These are phyloP conservation scores for Phytophthora niederhauseri DNA, from an alignment of 352 stramenopile genomes.

Conservation along the genomic window DNA sequence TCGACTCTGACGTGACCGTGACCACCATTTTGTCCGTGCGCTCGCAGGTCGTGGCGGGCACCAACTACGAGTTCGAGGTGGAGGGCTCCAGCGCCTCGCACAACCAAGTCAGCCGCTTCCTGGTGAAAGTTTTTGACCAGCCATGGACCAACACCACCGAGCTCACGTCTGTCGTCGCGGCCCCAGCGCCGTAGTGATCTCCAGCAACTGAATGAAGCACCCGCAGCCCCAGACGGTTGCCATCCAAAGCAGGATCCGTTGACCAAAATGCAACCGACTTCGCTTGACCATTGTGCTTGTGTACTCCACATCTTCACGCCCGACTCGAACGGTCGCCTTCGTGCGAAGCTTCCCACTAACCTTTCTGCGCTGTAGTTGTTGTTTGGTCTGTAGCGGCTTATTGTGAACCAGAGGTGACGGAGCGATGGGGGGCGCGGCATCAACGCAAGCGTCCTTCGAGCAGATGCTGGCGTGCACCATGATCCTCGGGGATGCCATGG, in stretches of 20 bases:
- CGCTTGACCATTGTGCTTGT: conserved; percentile 11
- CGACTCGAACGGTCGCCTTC: conserved; percentile 25
- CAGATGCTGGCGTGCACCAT: conserved; percentile 89
- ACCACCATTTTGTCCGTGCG: conserved; percentile 34
- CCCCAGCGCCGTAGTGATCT: conserved; percentile 12
- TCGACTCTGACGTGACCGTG: conserved; percentile 30
- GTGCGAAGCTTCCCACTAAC: conserved; percentile 14
- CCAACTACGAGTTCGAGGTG: conserved; percentile 51
- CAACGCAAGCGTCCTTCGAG: conserved; percentile 72
- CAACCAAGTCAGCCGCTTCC: conserved; percentile 24
- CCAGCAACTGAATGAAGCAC: conserved; percentile 3
- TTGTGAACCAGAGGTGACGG: conserved; percentile 6
- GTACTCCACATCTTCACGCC: conserved; percentile 15
- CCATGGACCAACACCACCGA: conserved; percentile 39
- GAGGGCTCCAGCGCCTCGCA: conserved; percentile 35
- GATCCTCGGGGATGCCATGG: conserved; percentile 83
- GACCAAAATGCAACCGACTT: conserved; percentile 22
- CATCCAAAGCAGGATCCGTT: conserved; percentile 15
- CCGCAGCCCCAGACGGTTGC: neutral
- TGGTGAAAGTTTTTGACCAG: conserved; percentile 40
- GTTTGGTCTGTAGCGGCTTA: neutral
- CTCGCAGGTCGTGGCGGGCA: conserved; percentile 45
- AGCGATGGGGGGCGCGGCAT: conserved; percentile 72
- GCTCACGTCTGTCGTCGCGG: conserved; percentile 29
- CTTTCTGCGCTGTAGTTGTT: neutral